Evolutionary conservation across 306 rosid genomes (phyloP), one percentile per base, ranked within the genome.

Genomic region (Cucurbita maxima): DNA sequence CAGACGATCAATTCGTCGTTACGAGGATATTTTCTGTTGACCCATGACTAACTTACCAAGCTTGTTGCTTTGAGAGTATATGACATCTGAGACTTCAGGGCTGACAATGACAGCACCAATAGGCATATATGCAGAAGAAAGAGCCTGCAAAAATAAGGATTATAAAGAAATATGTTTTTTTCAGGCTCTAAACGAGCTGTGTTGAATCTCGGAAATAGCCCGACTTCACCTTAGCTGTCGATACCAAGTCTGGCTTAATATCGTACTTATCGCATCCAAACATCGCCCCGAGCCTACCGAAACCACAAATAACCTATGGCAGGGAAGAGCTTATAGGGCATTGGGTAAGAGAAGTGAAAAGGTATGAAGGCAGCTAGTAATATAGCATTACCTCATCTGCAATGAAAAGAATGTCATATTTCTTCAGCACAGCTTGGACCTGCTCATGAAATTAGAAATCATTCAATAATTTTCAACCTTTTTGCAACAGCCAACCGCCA

Each of bases 281-380:
- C 99, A 89, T 91, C 11, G 86, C 53, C 63, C 97, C 99, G 45
- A 94, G 96, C 82, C 97, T 89, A 84, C 97, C 99, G 53, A 94
- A 94, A 57, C 84, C 99, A 85, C 99, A 94, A 30, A 94, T 88
- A 51, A 94, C 99, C 99, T 94, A 55, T 61, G 67, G 77, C 59
- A 75, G 52, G 53, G 51, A 37, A 66, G 40, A 80, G 62, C 22
- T 80, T 37, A 50, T 62, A 64, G 77, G 69, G 62, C 15, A 22
- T 80, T 9, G 34, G 51, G 48, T 75, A 48, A 75, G 16, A 53
- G 60, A 44, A 75, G 52, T 40, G 67, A 48, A 81, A 25, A 45
- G 56, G 45, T 77, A 89, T 47, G 73, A 89, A 40, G 72, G 8
- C 10, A 4, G 36, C 36, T 1, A 64, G 36, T 19, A n/a, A 41